Base-by-base conservation (phyloP, 805 yeast genomes). In the Ogataea degrootiae region DNA sequence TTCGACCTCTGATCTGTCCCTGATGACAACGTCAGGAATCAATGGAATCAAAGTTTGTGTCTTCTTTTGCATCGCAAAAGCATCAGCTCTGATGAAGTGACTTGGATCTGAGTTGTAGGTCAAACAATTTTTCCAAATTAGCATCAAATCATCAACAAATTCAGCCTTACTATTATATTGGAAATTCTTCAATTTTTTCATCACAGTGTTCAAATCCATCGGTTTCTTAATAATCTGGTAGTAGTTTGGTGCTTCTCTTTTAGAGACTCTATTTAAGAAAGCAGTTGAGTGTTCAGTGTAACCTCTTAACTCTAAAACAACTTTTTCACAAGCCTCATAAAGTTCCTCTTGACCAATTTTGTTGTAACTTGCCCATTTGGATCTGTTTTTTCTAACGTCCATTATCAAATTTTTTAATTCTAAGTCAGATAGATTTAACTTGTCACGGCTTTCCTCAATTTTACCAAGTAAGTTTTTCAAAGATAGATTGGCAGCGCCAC, bases 351-450 rank as follows among this genome's bases (percentile, higher is more conserved):
- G 99, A 6, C 99, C 99, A 39, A 94, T 83, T 51, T 87, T 76
- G 48, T 91, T 96, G 61, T 94, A 97, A 48, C 87, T 87, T 8
- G 97, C 95, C 99, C 99, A 94, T 67, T 94, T 94, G 0, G 98
- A 95, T 49, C 98, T 73, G 61, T 91, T 92, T 58, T 91, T 94
- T 43, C 97, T 76, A 9, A 94, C 98, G 61, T 94, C 99, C 76
- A 87, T 79, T 45, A 94, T 84, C 52, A 94, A 72, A 50, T 85
- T 85, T 50, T 92, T 80, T 47, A 94, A 76, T 62, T 94, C 98
- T 47, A 79, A 72, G 59, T 92, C 98, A 11, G 88, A 82, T 33
- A 94, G 71, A 17, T 75, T 73, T 47, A 92, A 70, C 50, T 80
- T 78, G n/a, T 88, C 87, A 57, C 96, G 79, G 49, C 85, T 81